Percentiles rank a stretch among this genome's conserved stretches.
These are phyloP conservation scores for Apiotrichum domesticum DNA, from an alignment of 1,284 basidiomycete genomes.

Conservation along the genomic window DNA sequence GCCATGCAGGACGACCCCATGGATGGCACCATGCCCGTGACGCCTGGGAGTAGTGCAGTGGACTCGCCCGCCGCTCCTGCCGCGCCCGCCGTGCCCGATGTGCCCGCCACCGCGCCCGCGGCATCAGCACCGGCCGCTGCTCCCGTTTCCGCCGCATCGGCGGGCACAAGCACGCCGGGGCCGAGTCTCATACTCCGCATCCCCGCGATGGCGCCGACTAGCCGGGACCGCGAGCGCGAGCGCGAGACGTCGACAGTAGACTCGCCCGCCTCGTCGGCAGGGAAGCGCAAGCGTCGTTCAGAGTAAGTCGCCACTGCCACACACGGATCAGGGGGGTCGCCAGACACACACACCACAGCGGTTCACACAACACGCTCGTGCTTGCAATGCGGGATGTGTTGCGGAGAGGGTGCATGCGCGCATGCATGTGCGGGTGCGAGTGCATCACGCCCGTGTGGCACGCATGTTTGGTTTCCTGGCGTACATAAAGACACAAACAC, in stretches of 20 bases:
- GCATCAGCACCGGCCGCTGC: background rate
- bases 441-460: no score
- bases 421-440: no score
- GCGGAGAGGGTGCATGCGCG: no score
- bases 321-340: background rate
- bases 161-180: background rate
- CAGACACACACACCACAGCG: background rate
- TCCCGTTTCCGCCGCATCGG: no score
- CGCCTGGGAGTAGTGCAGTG: background rate
- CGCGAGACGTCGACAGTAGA: background rate
- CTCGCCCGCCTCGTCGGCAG: background rate
- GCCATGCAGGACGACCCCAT: slow-evolving; percentile 5
- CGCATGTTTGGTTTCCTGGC: no score
- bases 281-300: slow-evolving; percentile 19
- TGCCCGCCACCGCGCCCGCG: background rate
- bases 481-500: no score
- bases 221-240: background rate
- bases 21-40: background rate
- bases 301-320: slow-evolving; percentile 14
- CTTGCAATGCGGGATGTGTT: background rate
- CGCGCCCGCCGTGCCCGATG: no score
- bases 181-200: slow-evolving; percentile 10
- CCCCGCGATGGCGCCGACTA: slow-evolving; percentile 2
- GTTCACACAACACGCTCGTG: background rate
- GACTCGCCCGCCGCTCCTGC: background rate